Percentiles rank a stretch among this genome's conserved stretches.
Evolutionary conservation across 2,329 filamentous ascomycete species (phyloP).

Genomic region (Ophiocordyceps robertsii): DNA sequence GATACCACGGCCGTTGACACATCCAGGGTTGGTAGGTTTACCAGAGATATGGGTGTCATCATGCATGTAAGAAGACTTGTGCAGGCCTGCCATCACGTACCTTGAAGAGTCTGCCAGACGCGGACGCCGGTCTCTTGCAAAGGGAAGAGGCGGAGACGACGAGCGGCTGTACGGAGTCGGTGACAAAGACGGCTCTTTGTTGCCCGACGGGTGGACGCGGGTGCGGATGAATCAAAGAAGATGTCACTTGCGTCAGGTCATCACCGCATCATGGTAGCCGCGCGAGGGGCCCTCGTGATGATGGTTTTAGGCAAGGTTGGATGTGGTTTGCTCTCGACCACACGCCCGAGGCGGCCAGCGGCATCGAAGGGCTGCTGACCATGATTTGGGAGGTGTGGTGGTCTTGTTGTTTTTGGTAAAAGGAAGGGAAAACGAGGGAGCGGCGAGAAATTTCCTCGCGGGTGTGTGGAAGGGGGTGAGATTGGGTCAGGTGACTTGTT

Average conservation of each 20-base stretch:
- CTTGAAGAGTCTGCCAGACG: background rate
- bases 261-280: slow-evolving; percentile 54
- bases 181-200: too few relatives aligned
- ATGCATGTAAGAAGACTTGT: slow-evolving; percentile 3
- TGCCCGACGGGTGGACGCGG: background rate
- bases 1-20: slow-evolving; percentile 6
- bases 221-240: background rate
- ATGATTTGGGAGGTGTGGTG: slow-evolving; percentile 14
- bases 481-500: slow-evolving; percentile 1
- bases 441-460: background rate
- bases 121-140: too few relatives aligned
- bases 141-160: too few relatives aligned
- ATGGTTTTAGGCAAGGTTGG: slow-evolving; percentile 55
- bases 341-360: slow-evolving; percentile 37
- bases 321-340: slow-evolving; percentile 42
- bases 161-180: too few relatives aligned
- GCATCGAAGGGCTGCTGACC: slow-evolving; percentile 14
- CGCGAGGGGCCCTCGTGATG: slow-evolving; percentile 52
- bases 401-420: slow-evolving; percentile 28
- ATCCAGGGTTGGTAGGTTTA: slow-evolving; percentile 23
- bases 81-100: background rate
- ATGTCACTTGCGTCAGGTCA: slow-evolving; percentile 56
- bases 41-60: slow-evolving; percentile 28
- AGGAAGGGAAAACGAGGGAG: slow-evolving; percentile 8
- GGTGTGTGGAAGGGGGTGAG: background rate